Conservation (phyloP, 164 flowering plant species). For the Vitis cinerea region DNA sequence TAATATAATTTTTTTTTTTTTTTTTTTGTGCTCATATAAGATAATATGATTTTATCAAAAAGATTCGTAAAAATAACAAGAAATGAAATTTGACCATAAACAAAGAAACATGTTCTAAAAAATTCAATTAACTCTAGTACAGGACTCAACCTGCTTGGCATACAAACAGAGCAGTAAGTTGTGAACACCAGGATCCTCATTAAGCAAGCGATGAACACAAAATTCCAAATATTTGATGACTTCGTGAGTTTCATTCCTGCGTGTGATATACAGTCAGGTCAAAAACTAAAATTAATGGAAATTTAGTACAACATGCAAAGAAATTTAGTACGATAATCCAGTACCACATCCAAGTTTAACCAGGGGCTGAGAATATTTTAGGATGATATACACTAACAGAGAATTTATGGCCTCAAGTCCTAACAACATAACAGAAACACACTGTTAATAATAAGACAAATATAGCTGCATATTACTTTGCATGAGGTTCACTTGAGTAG, state of each 20-base stretch:
- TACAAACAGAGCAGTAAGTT: slow-evolving; percentile 92
- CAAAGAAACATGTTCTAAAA: not conserved
- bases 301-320: not conserved
- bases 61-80: not conserved
- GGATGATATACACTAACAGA: no score
- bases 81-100: not conserved
- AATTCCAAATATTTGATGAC: slow-evolving; percentile 92
- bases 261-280: slow-evolving; percentile 9
- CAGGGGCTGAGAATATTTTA: no score
- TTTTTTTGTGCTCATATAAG: no score
- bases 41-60: no score
- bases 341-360: no score
- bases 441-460: not conserved
- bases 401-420: no score
- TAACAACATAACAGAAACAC: no score
- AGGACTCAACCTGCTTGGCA: slow-evolving; percentile 75
- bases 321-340: no score
- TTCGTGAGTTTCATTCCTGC: slow-evolving; percentile 99
- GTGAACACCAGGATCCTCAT: slow-evolving; percentile 98
- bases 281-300: not conserved
- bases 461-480: slow-evolving; percentile 58
- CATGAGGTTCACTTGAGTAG: slow-evolving; percentile 98
- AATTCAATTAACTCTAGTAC: not conserved
- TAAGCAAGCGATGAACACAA: slow-evolving; percentile 88
- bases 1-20: no score